A percentile compares a stretch with the other conserved stretches of the same genome.
Conservation (phyloP, 1,139 yeast genomes). For the Maudiozyma humilis region DNA sequence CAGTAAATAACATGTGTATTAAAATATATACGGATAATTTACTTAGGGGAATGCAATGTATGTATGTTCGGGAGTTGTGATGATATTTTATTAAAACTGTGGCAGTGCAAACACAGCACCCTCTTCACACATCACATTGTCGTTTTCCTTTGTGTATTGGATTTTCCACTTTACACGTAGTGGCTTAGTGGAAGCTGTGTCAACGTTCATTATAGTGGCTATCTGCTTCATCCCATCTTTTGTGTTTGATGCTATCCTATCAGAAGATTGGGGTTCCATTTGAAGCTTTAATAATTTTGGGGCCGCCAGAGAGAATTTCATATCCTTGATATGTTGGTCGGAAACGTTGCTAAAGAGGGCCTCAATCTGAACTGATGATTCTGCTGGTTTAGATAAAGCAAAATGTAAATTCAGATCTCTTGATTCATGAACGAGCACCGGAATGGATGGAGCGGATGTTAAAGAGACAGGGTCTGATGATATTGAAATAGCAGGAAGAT, state of each 20-base stretch:
- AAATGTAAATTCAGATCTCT: constrained; percentile 46
- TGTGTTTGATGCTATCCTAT: constrained; percentile 42
- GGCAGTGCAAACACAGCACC: constrained; percentile 40
- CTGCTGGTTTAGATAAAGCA: constrained; percentile 34
- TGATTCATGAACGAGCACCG: constrained; percentile 38
- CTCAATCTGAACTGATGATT: constrained; percentile 38
- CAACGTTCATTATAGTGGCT: constrained; percentile 40
- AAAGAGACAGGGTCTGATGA: background rate
- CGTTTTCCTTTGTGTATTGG: constrained; percentile 41
- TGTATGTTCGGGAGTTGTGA: too few species aligned
- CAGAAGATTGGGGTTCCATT: constrained; percentile 61
- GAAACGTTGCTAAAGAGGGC: constrained; percentile 40
- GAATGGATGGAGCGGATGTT: too few species aligned
- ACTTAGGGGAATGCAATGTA: too few species aligned
- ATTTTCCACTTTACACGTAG: constrained; percentile 76
- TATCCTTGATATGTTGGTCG: constrained; percentile 40
- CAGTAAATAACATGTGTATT: too few species aligned
- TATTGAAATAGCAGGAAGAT: constrained; percentile 10
- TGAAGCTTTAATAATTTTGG: constrained; percentile 60
- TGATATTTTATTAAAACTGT: background rate
- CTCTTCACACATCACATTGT: constrained; percentile 38
- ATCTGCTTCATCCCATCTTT: constrained; percentile 40
- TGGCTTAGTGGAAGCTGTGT: constrained; percentile 28
- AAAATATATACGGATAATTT: too few species aligned
- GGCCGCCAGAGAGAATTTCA: constrained; percentile 72